phyloP scores from a whole-genome alignment of 495 filamentous ascomycete genomes.

The Chaetomium tenue region DNA sequence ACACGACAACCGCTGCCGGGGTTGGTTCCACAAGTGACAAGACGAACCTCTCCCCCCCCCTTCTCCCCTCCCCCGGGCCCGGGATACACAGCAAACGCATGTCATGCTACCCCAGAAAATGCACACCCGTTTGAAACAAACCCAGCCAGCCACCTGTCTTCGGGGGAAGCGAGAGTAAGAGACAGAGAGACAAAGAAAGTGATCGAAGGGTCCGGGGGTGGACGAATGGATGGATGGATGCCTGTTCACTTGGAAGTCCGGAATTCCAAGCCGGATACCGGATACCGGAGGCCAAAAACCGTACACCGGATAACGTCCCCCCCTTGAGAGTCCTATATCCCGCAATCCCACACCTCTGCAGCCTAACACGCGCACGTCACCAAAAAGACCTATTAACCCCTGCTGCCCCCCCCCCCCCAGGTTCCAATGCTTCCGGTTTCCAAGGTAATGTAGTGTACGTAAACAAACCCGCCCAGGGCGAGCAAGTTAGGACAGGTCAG shows the following conservation, averaged over 20 bases:
- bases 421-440: background rate
- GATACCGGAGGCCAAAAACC: background rate
- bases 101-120: too few species aligned
- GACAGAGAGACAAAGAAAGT: background rate
- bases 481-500: too few species aligned
- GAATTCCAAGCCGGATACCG: conserved; percentile 12
- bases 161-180: conserved; percentile 2
- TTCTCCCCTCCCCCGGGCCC: too few species aligned
- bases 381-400: background rate
- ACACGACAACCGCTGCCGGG: conserved; percentile 6
- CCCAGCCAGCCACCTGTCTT: too few species aligned
- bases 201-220: too few species aligned
- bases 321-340: background rate
- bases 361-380: conserved; percentile 14
- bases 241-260: conserved; percentile 18
- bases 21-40: conserved; percentile 14
- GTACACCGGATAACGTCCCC: conserved; percentile 8
- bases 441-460: too few species aligned
- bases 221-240: conserved; percentile 20
- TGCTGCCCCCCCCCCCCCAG: background rate
- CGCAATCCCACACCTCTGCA: conserved; percentile 3
- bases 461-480: background rate
- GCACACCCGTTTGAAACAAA: too few species aligned
- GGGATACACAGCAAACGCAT: background rate
- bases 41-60: background rate